Base-by-base conservation (phyloP, 176 grass and related monocot species). In the Saccharum officinarum region DNA sequence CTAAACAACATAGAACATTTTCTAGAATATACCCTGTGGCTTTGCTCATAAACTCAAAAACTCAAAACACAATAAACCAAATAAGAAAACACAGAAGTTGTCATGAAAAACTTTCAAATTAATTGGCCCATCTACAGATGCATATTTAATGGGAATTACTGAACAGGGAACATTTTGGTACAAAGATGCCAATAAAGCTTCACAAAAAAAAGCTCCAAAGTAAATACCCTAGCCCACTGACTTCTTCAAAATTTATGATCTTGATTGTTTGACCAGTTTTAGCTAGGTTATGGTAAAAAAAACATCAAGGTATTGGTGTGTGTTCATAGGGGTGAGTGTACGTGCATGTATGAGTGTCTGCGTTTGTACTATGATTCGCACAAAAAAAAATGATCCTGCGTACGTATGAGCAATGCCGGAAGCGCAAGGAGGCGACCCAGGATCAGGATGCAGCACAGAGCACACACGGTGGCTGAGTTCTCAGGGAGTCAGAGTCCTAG, bases 1-100 rank as follows among this genome's bases (percentile, higher is more conserved):
- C 26, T 74, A 54, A 18, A 80, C 59, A 74, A 39, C 16, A 81
- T 63, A 67, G n/a, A 80, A n/a, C n/a, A n/a, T 54, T 17, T 26
- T 22, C n/a, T 17, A 42, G 44, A 54, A 45, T 11, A 78, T 36
- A 31, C 26, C 18, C 65, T 25, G 62, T 6, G n/a, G 37, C 65
- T 85, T 86, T 47, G 18, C 45, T 52, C 3, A 10, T 54, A 52
- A 74, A 75, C 4, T 47, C 4, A 0, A 74, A 65, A 80, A 42
- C 15, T 20, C 31, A 54, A 54, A 52, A 46, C 28, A 30, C 80
- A 83, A 42, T 14, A 1, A 61, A 41, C 9, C 25, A 42, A 38
- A 62, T 14, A 15, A 83, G 37, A 44, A 72, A 40, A 57, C 1
- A 71, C 34, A 44, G 72, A 73, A 72, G 30, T 7, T 67, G 18